Conservation (phyloP, 2,329 filamentous ascomycete genomes). For the Cordyceps farinosa region DNA sequence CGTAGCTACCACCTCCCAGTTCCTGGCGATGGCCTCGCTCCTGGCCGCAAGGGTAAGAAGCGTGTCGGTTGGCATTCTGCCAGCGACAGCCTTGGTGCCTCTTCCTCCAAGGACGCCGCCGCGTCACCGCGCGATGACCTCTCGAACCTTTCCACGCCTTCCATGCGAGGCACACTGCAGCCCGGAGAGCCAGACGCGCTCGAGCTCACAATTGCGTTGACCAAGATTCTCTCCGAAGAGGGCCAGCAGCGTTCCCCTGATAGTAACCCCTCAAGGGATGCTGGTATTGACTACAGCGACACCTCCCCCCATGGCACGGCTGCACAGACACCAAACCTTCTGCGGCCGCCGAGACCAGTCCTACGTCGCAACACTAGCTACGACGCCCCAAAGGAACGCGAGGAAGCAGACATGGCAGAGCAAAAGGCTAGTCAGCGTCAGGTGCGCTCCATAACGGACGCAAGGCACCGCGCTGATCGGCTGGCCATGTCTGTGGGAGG, state of each 20-base stretch:
- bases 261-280: background rate
- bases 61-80: conserved; percentile 37
- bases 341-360: conserved; percentile 27
- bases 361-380: conserved; percentile 43
- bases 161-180: conserved; percentile 25
- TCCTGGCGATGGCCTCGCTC: conserved; percentile 29
- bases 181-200: conserved; percentile 36
- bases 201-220: conserved; percentile 37
- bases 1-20: conserved; percentile 16
- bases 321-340: conserved; percentile 13
- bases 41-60: conserved; percentile 37
- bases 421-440: conserved; percentile 35
- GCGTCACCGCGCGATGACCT: conserved; percentile 14
- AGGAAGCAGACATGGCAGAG: conserved; percentile 40
- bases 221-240: conserved; percentile 36
- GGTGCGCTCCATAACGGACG: conserved; percentile 39
- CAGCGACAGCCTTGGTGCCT: conserved; percentile 24
- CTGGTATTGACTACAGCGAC: background rate
- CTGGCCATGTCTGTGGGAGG: conserved; percentile 39
- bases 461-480: conserved; percentile 37
- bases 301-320: background rate
- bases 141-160: conserved; percentile 24
- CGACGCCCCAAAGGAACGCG: conserved; percentile 37
- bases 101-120: conserved; percentile 19
- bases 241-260: conserved; percentile 14